Conservation (phyloP, 2,329 filamentous ascomycete species). For the Trichoderma lentiforme region DNA sequence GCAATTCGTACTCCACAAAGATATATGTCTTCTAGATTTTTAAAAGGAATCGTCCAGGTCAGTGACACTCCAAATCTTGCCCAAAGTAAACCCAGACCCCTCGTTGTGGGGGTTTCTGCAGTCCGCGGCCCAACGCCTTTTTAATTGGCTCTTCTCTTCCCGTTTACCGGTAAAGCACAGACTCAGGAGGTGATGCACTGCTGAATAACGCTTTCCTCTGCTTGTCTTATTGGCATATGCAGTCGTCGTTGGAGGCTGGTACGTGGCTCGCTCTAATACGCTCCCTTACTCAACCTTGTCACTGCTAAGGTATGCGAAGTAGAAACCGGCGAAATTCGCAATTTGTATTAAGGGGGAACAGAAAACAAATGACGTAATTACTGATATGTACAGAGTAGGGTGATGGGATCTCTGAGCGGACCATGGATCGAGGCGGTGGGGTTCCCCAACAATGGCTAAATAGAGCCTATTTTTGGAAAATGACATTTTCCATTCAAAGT, state of each 20-base stretch:
- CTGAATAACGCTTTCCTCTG: not conserved
- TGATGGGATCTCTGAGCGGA: not conserved
- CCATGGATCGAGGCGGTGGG: not conserved
- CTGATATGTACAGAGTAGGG: not conserved
- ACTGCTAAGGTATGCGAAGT: not conserved
- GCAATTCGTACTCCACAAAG: not conserved
- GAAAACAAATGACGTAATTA: not conserved
- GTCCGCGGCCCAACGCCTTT: not conserved
- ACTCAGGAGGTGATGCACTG: not conserved
- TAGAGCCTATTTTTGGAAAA: not conserved
- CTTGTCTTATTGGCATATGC: not conserved
- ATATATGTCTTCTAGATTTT: not conserved
- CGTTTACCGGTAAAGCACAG: not conserved
- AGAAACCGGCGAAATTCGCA: not conserved
- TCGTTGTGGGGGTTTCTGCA: not conserved
- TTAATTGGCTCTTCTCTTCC: not conserved
- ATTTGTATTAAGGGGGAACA: not conserved
- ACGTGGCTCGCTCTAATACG: not conserved
- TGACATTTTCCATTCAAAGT: not conserved
- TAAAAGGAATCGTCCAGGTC: not conserved
- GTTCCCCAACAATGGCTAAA: not conserved
- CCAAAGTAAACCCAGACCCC: not conserved
- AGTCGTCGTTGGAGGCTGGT: not conserved
- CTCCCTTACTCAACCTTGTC: not conserved
- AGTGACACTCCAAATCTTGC: not conserved